These are phyloP conservation scores for Periglandula ipomoeae DNA, from an alignment of 2,329 filamentous ascomycete genomes.

Conservation along the genomic window DNA sequence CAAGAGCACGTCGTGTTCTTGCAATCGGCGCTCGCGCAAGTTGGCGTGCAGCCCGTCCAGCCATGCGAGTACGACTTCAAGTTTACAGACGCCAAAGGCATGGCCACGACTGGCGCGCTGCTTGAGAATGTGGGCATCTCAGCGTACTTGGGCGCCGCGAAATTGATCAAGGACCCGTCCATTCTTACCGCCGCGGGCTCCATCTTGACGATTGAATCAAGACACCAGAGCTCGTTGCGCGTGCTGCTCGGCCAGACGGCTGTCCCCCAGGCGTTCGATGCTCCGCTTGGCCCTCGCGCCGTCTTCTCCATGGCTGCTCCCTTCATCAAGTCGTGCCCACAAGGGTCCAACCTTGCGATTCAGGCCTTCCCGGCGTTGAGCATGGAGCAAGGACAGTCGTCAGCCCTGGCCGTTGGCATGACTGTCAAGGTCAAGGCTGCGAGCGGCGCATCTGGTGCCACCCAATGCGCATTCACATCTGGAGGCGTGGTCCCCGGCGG, in stretches of 20 bases:
- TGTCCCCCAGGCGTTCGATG: slow-evolving; percentile 62
- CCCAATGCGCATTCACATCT: slow-evolving; percentile 59
- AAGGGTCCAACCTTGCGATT: slow-evolving; percentile 54
- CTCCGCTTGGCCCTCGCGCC: slow-evolving; percentile 55
- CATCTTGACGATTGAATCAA: slow-evolving; percentile 64
- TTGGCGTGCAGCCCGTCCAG: slow-evolving; percentile 55
- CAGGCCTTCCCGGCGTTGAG: slow-evolving; percentile 50
- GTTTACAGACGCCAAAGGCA: slow-evolving; percentile 54
- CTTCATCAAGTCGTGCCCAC: slow-evolving; percentile 64
- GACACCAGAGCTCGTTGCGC: slow-evolving; percentile 67
- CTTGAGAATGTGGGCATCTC: slow-evolving; percentile 67
- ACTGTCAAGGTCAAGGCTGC: slow-evolving; percentile 36
- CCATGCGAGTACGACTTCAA: slow-evolving; percentile 66
- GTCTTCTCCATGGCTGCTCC: slow-evolving; percentile 66
- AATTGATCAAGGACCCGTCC: slow-evolving; percentile 47
- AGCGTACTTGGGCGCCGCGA: slow-evolving; percentile 64
- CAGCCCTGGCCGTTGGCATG: slow-evolving; percentile 24
- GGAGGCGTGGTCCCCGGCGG: slow-evolving; percentile 46
- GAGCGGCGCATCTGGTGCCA: slow-evolving; percentile 32
- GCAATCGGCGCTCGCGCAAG: slow-evolving; percentile 49
- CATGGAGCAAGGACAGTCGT: slow-evolving; percentile 32
- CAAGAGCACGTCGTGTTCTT: slow-evolving; percentile 31
- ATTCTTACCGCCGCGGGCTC: slow-evolving; percentile 59
- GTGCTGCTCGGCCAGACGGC: slow-evolving; percentile 46
- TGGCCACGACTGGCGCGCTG: slow-evolving; percentile 60